Conservation (phyloP, 805 yeast genomes). For the Kuraishia cidri region DNA sequence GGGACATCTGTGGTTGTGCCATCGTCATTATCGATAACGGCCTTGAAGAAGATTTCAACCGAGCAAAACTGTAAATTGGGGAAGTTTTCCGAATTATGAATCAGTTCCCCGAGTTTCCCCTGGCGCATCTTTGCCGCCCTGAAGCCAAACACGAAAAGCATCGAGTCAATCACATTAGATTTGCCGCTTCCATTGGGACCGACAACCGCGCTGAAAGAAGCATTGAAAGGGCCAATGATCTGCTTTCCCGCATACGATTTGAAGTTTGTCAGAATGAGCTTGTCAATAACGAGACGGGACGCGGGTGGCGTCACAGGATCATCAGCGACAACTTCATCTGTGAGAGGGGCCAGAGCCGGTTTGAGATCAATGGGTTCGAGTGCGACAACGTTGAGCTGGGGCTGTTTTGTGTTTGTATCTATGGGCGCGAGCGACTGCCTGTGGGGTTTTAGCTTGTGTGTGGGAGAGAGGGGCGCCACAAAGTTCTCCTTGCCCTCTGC, state of each 20-base stretch:
- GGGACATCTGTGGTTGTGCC: conserved; percentile 35
- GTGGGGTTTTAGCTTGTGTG: too few relatives aligned
- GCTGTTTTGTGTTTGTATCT: too few relatives aligned
- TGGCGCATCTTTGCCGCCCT: conserved; percentile 96
- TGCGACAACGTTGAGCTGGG: too few relatives aligned
- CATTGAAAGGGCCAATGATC: conserved; percentile 88
- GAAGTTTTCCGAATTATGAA: conserved; percentile 77
- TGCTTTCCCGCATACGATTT: conserved; percentile 95
- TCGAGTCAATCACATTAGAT: conserved; percentile 96
- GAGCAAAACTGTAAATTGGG: conserved; percentile 67
- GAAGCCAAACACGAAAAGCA: conserved; percentile 95
- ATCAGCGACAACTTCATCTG: too few relatives aligned
- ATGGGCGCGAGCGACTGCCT: too few relatives aligned
- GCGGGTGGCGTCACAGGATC: too few relatives aligned
- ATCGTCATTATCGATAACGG: conserved; percentile 51
- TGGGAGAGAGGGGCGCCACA: too few relatives aligned
- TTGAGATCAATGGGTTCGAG: too few relatives aligned
- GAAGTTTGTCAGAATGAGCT: conserved; percentile 72
- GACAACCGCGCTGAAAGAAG: conserved; percentile 92
- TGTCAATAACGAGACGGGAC: conserved; percentile 71
- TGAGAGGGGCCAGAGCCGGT: too few relatives aligned
- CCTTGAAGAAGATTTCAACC: conserved; percentile 84
- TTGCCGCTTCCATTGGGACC: conserved; percentile 99
- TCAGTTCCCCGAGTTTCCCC: conserved; percentile 82
- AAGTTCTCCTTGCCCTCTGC: too few relatives aligned